Evolutionary conservation across 169 alveolate genomes (phyloP).

Genomic region (Neospora caninum): DNA sequence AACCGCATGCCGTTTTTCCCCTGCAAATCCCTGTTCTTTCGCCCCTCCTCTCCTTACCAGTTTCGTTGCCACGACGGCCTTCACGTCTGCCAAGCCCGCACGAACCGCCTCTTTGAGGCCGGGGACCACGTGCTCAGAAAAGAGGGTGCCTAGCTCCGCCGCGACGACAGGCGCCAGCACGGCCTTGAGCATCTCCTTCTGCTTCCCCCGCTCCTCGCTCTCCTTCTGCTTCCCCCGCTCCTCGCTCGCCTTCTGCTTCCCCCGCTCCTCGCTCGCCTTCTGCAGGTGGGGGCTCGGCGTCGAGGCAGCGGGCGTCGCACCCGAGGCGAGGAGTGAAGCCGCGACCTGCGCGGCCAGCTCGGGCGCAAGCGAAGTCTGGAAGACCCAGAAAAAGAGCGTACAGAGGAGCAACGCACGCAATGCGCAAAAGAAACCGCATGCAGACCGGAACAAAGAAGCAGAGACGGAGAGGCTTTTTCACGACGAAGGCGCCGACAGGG

Average conservation of each 20-base stretch:
- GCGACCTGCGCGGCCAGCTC: not conserved
- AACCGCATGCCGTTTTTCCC: not conserved
- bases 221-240: not conserved
- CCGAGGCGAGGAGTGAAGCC: not conserved
- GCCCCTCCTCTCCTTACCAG: not conserved
- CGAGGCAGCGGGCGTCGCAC: not conserved
- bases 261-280: no score
- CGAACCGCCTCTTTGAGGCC: constrained; percentile 17
- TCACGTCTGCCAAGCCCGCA: constrained; percentile 7
- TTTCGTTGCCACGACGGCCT: not conserved
- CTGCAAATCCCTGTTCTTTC: not conserved
- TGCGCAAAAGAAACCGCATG: not conserved
- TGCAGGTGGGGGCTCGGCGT: no score
- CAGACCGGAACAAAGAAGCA: not conserved
- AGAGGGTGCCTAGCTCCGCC: not conserved
- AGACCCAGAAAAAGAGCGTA: not conserved
- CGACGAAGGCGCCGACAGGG: not conserved
- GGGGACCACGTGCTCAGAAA: constrained; percentile 18
- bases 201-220: not conserved
- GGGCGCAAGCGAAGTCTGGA: not conserved
- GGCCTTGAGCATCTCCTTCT: not conserved
- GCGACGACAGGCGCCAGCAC: not conserved
- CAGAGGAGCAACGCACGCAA: no score
- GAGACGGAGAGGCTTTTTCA: not conserved
- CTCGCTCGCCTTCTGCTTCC: not conserved